phyloP scores from a whole-genome alignment of 2,329 filamentous ascomycete genomes.

The Cladosporium austrohemisphaericum region DNA sequence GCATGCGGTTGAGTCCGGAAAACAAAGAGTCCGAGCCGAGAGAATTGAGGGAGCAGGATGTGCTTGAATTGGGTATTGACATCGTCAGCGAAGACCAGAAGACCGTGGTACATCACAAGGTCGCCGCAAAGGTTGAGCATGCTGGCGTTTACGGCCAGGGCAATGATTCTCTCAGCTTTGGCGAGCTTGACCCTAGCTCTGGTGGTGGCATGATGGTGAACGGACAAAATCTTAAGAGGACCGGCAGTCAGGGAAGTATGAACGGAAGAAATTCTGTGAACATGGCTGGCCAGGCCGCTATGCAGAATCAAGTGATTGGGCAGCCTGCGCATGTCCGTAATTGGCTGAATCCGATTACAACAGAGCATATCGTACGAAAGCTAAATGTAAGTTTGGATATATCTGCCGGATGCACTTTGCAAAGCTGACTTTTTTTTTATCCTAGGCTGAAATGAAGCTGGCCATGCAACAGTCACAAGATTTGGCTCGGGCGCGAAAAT shows the following conservation, averaged over 20 bases:
- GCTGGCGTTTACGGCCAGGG: conserved; percentile 75
- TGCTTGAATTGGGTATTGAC: conserved; percentile 92
- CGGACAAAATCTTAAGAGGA: conserved; percentile 59
- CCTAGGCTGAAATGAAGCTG: conserved; percentile 83
- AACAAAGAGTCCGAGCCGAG: conserved; percentile 96
- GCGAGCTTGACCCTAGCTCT: conserved; percentile 76
- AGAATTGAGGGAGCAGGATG: conserved; percentile 85
- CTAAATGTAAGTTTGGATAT: conserved; percentile 61
- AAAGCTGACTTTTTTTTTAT: conserved; percentile 22
- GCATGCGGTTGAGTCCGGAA: conserved; percentile 81
- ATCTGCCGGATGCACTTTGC: too few relatives aligned
- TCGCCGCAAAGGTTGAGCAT: conserved; percentile 93
- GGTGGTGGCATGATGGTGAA: conserved; percentile 65
- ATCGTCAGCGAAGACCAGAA: conserved; percentile 99
- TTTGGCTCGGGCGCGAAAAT: conserved; percentile 75
- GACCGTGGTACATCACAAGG: conserved; percentile 97
- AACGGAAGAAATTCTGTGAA: conserved; percentile 60
- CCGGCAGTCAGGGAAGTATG: conserved; percentile 48
- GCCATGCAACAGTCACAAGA: conserved; percentile 86
- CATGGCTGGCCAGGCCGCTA: conserved; percentile 53
- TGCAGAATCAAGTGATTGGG: conserved; percentile 56
- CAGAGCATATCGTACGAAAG: conserved; percentile 89
- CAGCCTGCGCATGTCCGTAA: conserved; percentile 76
- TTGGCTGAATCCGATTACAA: conserved; percentile 83
- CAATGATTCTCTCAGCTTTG: conserved; percentile 82